Conservation (phyloP, 805 yeast species). For the Metschnikowia cerradonensis region DNA sequence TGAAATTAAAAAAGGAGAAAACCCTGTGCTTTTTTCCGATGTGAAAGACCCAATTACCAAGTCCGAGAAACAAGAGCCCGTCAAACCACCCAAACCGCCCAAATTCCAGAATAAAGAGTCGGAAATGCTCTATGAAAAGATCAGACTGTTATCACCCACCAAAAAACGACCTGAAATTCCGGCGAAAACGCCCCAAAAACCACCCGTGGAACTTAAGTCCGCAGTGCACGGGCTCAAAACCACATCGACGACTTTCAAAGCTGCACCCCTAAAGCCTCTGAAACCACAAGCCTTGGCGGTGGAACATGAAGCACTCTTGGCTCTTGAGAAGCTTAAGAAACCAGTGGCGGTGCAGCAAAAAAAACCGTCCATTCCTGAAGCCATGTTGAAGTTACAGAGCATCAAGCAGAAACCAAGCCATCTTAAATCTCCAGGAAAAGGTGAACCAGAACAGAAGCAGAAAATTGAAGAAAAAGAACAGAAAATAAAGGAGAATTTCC, state of each 20-base stretch:
- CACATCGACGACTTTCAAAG: neutral
- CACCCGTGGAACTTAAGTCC: neutral
- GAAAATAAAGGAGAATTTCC: neutral
- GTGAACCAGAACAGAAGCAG: neutral
- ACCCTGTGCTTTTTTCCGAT: neutral
- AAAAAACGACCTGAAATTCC: neutral
- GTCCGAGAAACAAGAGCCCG: neutral
- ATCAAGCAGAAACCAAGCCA: constrained; percentile 6
- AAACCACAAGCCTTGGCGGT: constrained; percentile 5
- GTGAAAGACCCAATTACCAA: neutral
- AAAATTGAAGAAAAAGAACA: neutral
- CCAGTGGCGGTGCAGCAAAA: constrained; percentile 7
- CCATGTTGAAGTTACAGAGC: constrained; percentile 17
- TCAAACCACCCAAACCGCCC: constrained; percentile 12
- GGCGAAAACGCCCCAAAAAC: neutral
- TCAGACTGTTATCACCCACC: constrained; percentile 10
- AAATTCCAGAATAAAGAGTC: constrained; percentile 7
- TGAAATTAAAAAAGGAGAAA: neutral
- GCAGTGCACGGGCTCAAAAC: constrained; percentile 15
- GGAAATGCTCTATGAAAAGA: constrained; percentile 7
- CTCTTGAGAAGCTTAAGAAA: constrained; percentile 7
- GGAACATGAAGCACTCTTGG: constrained; percentile 10
- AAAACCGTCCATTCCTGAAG: constrained; percentile 21
- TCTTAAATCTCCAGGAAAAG: neutral
- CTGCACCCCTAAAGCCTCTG: constrained; percentile 7